phyloP scores from a whole-genome alignment of 768 basidiomycete genomes.

The Neoboletus subvelutipes region DNA sequence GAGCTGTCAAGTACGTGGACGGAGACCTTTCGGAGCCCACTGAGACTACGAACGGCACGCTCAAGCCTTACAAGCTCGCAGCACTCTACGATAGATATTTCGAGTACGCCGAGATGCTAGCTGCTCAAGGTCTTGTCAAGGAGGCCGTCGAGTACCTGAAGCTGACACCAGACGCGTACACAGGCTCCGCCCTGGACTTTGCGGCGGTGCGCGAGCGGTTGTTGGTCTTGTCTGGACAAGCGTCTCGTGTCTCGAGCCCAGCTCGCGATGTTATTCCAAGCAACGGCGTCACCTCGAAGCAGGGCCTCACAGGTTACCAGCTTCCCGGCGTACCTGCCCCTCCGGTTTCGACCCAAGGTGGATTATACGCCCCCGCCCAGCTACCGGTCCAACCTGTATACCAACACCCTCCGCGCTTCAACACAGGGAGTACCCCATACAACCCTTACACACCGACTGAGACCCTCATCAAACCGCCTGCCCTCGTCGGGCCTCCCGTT shows the following conservation, averaged over 20 bases:
- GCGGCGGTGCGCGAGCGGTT: slow-evolving; percentile 47
- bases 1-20: slow-evolving; percentile 79
- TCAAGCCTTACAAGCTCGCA: slow-evolving; percentile 78
- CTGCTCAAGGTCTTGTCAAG: slow-evolving; percentile 83
- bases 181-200: slow-evolving; percentile 51
- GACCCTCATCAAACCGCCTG: slow-evolving; percentile 42
- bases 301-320: neutral
- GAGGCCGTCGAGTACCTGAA: slow-evolving; percentile 80
- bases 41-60: slow-evolving; percentile 38
- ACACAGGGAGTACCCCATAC: neutral
- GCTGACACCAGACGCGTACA: slow-evolving; percentile 77
- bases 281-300: slow-evolving; percentile 24
- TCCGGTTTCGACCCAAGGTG: slow-evolving; percentile 20
- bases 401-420: slow-evolving; percentile 7
- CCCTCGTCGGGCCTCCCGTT: slow-evolving; percentile 36
- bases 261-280: slow-evolving; percentile 26
- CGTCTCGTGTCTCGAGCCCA: slow-evolving; percentile 28
- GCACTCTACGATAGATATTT: slow-evolving; percentile 89
- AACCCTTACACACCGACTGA: slow-evolving; percentile 16
- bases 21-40: slow-evolving; percentile 52
- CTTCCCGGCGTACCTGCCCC: slow-evolving; percentile 35
- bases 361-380: slow-evolving; percentile 18
- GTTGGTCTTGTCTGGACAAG: slow-evolving; percentile 37
- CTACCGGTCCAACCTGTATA: slow-evolving; percentile 25
- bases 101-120: slow-evolving; percentile 92